Evolutionary conservation across 257 asterid genomes (phyloP).

Genomic region (Solanum pennellii): DNA sequence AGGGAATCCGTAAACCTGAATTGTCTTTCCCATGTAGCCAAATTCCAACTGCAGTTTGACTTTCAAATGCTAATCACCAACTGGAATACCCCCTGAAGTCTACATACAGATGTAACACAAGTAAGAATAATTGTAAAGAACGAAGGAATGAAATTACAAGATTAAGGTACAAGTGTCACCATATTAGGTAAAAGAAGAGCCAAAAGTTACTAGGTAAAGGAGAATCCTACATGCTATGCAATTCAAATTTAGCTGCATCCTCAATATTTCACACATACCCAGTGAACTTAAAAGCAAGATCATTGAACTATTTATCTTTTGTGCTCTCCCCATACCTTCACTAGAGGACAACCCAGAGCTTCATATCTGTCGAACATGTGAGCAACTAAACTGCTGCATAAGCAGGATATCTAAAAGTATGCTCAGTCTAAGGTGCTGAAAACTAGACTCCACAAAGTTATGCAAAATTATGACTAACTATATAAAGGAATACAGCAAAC

Average conservation of each 20-base stretch:
- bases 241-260: background rate
- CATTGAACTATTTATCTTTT: background rate
- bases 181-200: background rate
- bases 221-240: background rate
- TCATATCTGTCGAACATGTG: background rate
- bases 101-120: background rate
- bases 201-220: background rate
- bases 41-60: background rate
- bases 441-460: background rate
- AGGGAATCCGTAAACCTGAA: slow-evolving; percentile 38
- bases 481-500: background rate
- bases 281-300: background rate
- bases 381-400: background rate
- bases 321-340: background rate
- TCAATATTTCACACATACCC: background rate
- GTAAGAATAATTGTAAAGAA: background rate
- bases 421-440: background rate
- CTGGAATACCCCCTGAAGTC: background rate
- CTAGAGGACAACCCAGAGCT: background rate
- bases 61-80: background rate
- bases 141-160: background rate
- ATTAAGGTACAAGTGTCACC: background rate
- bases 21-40: slow-evolving; percentile 12
- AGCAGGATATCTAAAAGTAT: background rate
- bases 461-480: background rate